Base-by-base conservation (phyloP, 2,329 filamentous ascomycete species). In the Cercospora beticola region DNA sequence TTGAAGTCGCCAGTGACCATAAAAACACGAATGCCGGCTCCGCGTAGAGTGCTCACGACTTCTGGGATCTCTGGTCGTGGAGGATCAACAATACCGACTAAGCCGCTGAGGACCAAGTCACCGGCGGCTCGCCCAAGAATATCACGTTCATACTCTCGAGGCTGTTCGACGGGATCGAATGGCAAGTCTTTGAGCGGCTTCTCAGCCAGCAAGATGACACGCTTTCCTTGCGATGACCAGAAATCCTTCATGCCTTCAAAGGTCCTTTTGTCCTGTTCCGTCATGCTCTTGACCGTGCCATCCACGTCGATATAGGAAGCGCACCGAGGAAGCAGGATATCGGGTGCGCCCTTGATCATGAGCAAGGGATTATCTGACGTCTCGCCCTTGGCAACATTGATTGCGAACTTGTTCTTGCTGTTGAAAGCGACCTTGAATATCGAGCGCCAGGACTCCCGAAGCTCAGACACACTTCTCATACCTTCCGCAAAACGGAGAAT, bases 1-100 rank as follows among this genome's bases (percentile, higher is more conserved):
- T 89, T 89, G 76, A 91, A 93, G 75, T 94, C 91, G 9, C 91
- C 90, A 1, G 91, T 94, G 0, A 93, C 91, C 91, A 94, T 94
- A 78, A 91, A 90, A 31, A 93, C 88, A n/a, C 89, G 84, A 64
- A 94, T 90, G 1, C 90, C 89, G 4, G 92, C 91, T 1, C 86
- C 83, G 12, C 90, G 86, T 16, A 93, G 82, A 0, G 86, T 91
- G n/a, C 82, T 80, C 30, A 89, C 81, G 0, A 88, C 87, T 12
- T 82, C 82, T 0, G 86, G 85, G 33, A 89, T 88, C 72, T 89
- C 87, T 30, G 86, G 83, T 61, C 87, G 82, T 26, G 86, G 86
- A 23, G 87, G 87, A 73, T 89, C 87, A 31, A 88, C 83, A 60
- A 89, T 86, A 10, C 83, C 87, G 46, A 88, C 82, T 0, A 89